Evolutionary conservation across 345 rosid species (phyloP), one percentile per base, ranked within the genome.

Genomic region (Pistacia atlantica): DNA sequence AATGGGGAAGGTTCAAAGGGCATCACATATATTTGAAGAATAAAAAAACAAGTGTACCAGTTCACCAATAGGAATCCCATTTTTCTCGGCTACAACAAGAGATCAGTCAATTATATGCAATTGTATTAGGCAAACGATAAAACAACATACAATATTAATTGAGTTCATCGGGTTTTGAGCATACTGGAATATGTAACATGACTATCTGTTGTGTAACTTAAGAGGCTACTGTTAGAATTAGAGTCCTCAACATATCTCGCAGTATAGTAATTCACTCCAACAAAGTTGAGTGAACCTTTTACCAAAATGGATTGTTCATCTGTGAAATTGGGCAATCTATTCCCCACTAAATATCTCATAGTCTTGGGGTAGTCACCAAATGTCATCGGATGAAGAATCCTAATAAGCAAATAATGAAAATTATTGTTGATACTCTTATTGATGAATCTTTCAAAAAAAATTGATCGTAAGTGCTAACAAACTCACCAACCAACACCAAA

Each of bases 251-350:
- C 89, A 58, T 77, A 89, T 2, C 78, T 71, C n/a, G 92, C 67
- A 4, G 89, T 87, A 71, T 90, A 90, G 67, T 87, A 90, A 82
- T 90, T 87, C 20, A 86, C 73, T 4, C 91, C 92, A 55, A 90
- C 46, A 69, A 86, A 90, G 77, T 91, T 93, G 0, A 84, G 49
- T 4, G 93, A 89, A 4, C 91, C 87, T 71, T 79, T 86, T 3
- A 89, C 71, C 82, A 78, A 55, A 60, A 78, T 66, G 5, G 91
- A 79, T 72, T 92, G 72, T 8, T 78, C 79, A 79, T 82, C 54
- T 1, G 90, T 88, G 71, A 92, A 90, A 60, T 80, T 87, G 4
- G 95, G 93, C 74, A 92, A 69, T 59, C 93, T 25, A 37, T 79
- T 74, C 31, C 95, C 95, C 0, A 87, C 82, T 1, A 84, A 38